phyloP scores from a whole-genome alignment of 257 asterid species.

The Pogostemon cablin region DNA sequence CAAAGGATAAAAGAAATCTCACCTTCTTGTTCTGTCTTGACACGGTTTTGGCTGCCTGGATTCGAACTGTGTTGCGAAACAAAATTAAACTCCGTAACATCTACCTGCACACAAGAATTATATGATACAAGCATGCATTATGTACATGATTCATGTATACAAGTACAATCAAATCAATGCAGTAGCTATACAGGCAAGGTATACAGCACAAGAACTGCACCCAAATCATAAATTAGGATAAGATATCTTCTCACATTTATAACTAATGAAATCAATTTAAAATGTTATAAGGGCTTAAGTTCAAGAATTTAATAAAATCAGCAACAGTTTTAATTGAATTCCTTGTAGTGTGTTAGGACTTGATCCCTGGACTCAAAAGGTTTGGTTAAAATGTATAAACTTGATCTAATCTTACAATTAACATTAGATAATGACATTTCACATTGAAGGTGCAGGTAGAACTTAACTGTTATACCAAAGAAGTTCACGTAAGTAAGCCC shows the following conservation, averaged over 20 bases:
- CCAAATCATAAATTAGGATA: not conserved
- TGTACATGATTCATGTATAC: not conserved
- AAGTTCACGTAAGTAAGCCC: not conserved
- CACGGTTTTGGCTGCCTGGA: slow-evolving; percentile 30
- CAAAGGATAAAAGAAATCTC: slow-evolving; percentile 11
- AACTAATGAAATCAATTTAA: not conserved
- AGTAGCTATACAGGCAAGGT: slow-evolving; percentile 2
- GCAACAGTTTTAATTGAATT: not conserved
- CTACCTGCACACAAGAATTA: slow-evolving; percentile 45
- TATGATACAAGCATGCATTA: not conserved
- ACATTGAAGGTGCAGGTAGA: not conserved
- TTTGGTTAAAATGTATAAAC: not conserved
- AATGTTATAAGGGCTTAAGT: slow-evolving; percentile 1
- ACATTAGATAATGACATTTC: not conserved
- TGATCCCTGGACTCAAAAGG: not conserved
- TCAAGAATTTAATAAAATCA: not conserved
- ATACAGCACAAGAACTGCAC: slow-evolving; percentile 7
- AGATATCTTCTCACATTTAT: not conserved
- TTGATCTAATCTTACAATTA: not conserved
- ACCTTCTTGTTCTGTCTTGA: slow-evolving; percentile 48
- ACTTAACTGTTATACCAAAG: not conserved
- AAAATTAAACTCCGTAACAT: slow-evolving; percentile 64
- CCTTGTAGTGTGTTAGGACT: slow-evolving; percentile 4
- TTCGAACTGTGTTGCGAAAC: slow-evolving; percentile 44
- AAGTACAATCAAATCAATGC: not conserved